A percentile compares a stretch with the other conserved stretches of the same genome.
Conservation (phyloP, 2,329 filamentous ascomycete genomes). For the Fonsecaea monophora region DNA sequence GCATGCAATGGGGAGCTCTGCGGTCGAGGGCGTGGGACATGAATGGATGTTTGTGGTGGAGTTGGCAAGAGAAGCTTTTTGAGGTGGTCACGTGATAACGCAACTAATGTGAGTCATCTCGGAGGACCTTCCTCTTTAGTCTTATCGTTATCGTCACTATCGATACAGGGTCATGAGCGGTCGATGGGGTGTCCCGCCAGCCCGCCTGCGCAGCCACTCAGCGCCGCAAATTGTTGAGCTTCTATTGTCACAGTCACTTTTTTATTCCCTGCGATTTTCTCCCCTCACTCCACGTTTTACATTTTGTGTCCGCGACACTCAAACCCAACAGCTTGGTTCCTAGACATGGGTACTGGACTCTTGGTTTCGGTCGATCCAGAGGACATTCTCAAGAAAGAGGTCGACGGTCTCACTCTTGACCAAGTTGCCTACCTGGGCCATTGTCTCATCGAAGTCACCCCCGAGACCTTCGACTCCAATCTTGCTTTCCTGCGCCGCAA, state of each 20-base stretch:
- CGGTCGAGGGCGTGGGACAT: not conserved
- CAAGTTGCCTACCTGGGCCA: slow-evolving; percentile 66
- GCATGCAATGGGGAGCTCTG: not conserved
- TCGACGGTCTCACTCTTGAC: slow-evolving; percentile 59
- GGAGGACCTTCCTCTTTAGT: slow-evolving; percentile 4
- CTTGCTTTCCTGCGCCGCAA: slow-evolving; percentile 63
- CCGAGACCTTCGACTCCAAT: slow-evolving; percentile 55
- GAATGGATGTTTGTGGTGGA: slow-evolving; percentile 1
- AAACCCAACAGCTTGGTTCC: not conserved
- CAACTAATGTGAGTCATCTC: not conserved
- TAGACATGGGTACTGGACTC: slow-evolving; percentile 34
- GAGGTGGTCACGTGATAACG: not conserved
- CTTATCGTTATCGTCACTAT: slow-evolving; percentile 13
- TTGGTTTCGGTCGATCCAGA: slow-evolving; percentile 34
- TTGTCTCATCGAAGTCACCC: slow-evolving; percentile 61
- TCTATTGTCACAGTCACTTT: not conserved
- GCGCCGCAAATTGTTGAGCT: slow-evolving; percentile 11
- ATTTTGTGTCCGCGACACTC: not conserved
- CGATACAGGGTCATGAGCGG: not conserved
- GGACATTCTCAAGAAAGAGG: slow-evolving; percentile 30
- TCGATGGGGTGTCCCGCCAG: not conserved
- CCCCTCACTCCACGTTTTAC: slow-evolving; percentile 1
- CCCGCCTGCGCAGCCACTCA: not conserved
- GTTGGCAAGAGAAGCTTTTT: not conserved
- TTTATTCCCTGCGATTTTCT: slow-evolving; percentile 6